Conservation (phyloP, 2,329 filamentous ascomycete genomes). For the Pseudofabraea citricarpa region DNA sequence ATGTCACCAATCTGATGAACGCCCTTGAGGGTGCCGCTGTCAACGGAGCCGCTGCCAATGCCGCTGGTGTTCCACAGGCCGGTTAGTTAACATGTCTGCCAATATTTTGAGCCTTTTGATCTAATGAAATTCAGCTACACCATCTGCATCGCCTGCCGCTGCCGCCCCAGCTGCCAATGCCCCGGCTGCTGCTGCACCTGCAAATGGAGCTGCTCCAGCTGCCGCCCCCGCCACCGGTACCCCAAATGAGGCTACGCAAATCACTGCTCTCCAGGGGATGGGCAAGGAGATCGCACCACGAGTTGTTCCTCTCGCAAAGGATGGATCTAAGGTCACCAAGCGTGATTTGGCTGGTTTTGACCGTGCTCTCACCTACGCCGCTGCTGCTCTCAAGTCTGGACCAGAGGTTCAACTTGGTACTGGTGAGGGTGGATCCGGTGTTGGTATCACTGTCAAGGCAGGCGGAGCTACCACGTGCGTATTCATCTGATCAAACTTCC, state of each 20-base stretch:
- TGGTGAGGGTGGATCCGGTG: conserved; percentile 33
- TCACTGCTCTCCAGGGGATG: conserved; percentile 40
- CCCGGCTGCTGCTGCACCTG: conserved; percentile 14
- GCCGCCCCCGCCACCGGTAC: conserved; percentile 10
- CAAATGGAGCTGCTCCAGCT: conserved; percentile 14
- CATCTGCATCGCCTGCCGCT: too few species aligned
- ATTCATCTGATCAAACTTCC: background rate
- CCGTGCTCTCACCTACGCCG: conserved; percentile 34
- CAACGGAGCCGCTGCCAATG: conserved; percentile 31
- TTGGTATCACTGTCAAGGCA: conserved; percentile 32
- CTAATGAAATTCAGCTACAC: too few species aligned
- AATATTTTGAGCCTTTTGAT: too few species aligned
- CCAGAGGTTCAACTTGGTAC: conserved; percentile 37
- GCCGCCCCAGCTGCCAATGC: too few species aligned
- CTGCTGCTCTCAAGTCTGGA: conserved; percentile 33
- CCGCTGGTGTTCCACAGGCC: conserved; percentile 24
- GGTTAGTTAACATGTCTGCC: conserved; percentile 14
- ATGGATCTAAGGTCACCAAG: conserved; percentile 25
- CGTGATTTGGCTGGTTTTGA: conserved; percentile 36
- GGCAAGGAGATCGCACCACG: conserved; percentile 45
- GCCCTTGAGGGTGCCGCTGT: conserved; percentile 42
- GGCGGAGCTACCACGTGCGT: conserved; percentile 4
- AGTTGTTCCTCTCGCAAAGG: conserved; percentile 11
- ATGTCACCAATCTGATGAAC: conserved; percentile 40
- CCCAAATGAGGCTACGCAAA: conserved; percentile 32